Conservation (phyloP, 495 filamentous ascomycete species). For the Daldinia vernicosa region DNA sequence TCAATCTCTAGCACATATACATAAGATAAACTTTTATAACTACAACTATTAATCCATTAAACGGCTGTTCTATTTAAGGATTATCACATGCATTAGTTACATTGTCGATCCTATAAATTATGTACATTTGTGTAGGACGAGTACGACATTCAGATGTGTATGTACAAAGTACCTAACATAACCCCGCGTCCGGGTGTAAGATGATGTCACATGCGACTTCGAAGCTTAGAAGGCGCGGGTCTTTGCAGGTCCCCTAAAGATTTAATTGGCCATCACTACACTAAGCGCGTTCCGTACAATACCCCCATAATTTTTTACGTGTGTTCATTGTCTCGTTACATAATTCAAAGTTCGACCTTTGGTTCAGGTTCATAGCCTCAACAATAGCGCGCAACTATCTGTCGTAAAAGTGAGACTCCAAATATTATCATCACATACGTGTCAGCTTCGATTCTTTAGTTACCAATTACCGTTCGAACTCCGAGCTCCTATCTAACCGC, state of each 20-base stretch:
- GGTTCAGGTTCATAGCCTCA: neutral
- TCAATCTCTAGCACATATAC: neutral
- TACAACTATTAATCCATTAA: neutral
- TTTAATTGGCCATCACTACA: neutral
- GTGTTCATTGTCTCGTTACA: neutral
- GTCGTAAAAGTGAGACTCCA: neutral
- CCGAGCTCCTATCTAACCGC: neutral
- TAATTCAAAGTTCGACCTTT: neutral
- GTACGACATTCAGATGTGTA: neutral
- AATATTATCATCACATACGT: neutral
- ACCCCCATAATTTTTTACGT: neutral
- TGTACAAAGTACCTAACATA: too few species aligned
- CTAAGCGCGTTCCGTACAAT: neutral
- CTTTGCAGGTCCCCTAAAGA: neutral
- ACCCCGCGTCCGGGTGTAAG: neutral
- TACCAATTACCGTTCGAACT: neutral
- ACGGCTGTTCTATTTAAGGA: neutral
- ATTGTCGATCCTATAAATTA: neutral
- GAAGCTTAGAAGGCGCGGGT: neutral
- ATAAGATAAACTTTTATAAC: neutral
- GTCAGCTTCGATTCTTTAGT: neutral
- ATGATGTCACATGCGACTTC: neutral
- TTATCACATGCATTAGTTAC: conserved; percentile 1
- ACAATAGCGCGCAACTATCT: neutral
- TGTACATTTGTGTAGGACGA: neutral